Evolutionary conservation across 164 flowering plant species (phyloP).

Genomic region (Amborella trichopoda): DNA sequence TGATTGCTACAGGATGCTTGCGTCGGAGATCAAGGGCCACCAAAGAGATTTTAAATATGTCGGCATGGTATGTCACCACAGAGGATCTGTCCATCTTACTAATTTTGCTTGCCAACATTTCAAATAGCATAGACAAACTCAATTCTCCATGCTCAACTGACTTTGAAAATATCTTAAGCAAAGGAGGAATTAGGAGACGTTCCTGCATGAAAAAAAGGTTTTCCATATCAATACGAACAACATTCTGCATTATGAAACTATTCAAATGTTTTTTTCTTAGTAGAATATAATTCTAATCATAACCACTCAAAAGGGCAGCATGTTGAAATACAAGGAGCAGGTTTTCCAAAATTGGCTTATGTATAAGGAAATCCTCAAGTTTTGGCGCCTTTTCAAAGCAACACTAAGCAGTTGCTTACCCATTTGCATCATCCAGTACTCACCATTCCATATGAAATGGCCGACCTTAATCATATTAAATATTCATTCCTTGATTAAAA

Average conservation of each 20-base stretch:
- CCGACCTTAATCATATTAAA: too few species aligned
- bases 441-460: too few species aligned
- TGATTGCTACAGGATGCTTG: conserved; percentile 39
- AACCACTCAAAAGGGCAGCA: not conserved
- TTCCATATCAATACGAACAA: too few species aligned
- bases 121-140: conserved; percentile 48
- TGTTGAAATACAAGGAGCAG: not conserved
- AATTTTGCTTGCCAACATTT: conserved; percentile 42
- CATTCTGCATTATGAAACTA: too few species aligned
- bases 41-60: conserved; percentile 64
- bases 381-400: too few species aligned
- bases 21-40: conserved; percentile 81
- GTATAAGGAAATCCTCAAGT: too few species aligned
- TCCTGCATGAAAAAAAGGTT: conserved; percentile 43
- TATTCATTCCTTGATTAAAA: too few species aligned
- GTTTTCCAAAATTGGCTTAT: too few species aligned
- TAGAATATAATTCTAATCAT: not conserved
- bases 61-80: conserved; percentile 35
- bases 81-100: conserved; percentile 59
- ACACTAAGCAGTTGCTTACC: too few species aligned
- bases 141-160: conserved; percentile 53
- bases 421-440: too few species aligned
- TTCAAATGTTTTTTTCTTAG: too few species aligned
- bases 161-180: conserved; percentile 37
- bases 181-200: conserved; percentile 59